phyloP scores from a whole-genome alignment of 2,329 filamentous ascomycete species.

The Helotiales sp. region DNA sequence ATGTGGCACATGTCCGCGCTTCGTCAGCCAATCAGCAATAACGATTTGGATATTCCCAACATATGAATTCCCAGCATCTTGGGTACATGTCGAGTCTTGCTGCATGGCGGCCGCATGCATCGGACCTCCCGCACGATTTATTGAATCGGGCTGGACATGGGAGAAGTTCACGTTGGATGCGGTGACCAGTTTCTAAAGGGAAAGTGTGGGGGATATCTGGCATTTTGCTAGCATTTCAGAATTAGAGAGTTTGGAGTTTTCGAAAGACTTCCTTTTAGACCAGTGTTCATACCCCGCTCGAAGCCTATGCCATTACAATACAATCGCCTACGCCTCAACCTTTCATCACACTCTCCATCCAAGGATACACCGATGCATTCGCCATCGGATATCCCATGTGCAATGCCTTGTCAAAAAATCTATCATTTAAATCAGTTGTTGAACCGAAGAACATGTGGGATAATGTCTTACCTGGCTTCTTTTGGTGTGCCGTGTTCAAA shows the following conservation, averaged over 20 bases:
- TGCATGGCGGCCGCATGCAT: background rate
- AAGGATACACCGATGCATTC: slow-evolving; percentile 57
- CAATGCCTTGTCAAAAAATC: slow-evolving; percentile 57
- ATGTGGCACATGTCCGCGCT: background rate
- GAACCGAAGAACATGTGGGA: background rate
- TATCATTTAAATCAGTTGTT: too few species aligned
- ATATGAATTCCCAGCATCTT: background rate
- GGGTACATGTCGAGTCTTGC: background rate
- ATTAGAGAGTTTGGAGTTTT: too few species aligned
- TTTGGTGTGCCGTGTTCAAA: slow-evolving; percentile 66
- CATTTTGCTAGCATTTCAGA: background rate
- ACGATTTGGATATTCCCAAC: background rate
- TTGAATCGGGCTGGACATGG: too few species aligned
- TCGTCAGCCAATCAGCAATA: background rate
- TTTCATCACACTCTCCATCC: slow-evolving; percentile 54
- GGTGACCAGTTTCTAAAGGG: too few species aligned
- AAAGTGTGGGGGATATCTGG: background rate
- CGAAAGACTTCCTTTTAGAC: too few species aligned
- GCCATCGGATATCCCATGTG: slow-evolving; percentile 70
- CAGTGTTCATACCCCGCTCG: too few species aligned
- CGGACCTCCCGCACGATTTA: background rate
- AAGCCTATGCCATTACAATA: background rate
- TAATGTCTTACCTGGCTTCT: slow-evolving; percentile 52
- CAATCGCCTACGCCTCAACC: background rate
- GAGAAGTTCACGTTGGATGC: too few species aligned